These are phyloP conservation scores for Microbotryomycetes sp. DNA, from an alignment of 1,284 basidiomycete species.

Conservation along the genomic window DNA sequence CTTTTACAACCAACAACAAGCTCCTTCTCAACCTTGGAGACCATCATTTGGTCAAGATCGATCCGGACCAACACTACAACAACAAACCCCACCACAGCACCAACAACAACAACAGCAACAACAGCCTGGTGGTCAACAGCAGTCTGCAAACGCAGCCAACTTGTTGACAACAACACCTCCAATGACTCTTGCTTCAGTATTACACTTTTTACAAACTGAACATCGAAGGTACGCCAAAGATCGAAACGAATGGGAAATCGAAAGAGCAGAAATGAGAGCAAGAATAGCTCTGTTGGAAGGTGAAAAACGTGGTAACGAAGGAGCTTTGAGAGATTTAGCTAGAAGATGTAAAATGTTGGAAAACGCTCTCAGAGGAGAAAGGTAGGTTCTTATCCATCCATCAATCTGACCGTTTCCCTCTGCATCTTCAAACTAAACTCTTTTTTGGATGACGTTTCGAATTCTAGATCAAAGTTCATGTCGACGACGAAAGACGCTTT, in stretches of 20 bases:
- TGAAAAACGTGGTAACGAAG: conserved; percentile 91
- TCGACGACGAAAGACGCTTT: conserved; percentile 23
- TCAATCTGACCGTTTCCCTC: background rate
- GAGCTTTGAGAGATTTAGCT: conserved; percentile 91
- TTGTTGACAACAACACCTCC: conserved; percentile 49
- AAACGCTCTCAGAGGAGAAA: conserved; percentile 46
- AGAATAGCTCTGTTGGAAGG: conserved; percentile 96
- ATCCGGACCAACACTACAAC: conserved; percentile 41
- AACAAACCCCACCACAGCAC: background rate
- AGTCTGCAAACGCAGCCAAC: conserved; percentile 15
- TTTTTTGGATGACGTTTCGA: too few relatives aligned
- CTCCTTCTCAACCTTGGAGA: background rate
- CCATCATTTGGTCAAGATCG: conserved; percentile 23
- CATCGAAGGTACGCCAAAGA: conserved; percentile 89
- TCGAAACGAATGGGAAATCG: conserved; percentile 99
- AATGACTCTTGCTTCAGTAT: conserved; percentile 85
- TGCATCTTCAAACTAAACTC: too few relatives aligned
- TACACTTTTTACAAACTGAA: conserved; percentile 97
- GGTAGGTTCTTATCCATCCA: conserved; percentile 8
- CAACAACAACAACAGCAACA: conserved; percentile 1
- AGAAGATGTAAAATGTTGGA: conserved; percentile 98
- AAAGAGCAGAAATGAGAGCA: conserved; percentile 96
- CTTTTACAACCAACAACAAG: conserved; percentile 11
- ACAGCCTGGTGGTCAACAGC: background rate
- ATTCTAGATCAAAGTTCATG: conserved; percentile 32